Percentiles rank a stretch among this genome's conserved stretches.
phyloP scores from a whole-genome alignment of 805 yeast species.

The Clavispora santaluciae region DNA sequence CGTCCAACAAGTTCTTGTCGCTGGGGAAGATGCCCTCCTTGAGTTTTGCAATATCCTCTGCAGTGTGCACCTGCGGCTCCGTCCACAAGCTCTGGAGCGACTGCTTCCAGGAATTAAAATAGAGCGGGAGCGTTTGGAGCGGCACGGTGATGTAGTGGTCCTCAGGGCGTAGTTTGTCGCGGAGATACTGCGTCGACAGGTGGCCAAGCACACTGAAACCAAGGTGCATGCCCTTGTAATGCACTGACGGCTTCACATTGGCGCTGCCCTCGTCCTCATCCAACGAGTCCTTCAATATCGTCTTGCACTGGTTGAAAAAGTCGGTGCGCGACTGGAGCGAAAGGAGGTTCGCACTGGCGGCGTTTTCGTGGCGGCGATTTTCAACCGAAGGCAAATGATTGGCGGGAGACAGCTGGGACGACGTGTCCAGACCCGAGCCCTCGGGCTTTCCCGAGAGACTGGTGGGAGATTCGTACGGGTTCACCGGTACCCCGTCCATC shows the following conservation, averaged over 20 bases:
- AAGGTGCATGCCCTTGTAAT: slow-evolving; percentile 12
- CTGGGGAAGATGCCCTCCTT: slow-evolving; percentile 15
- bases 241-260: slow-evolving; percentile 1
- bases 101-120: slow-evolving; percentile 16
- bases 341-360: neutral
- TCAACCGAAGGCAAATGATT: neutral
- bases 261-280: neutral
- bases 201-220: slow-evolving; percentile 11
- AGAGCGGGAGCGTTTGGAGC: slow-evolving; percentile 12
- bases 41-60: slow-evolving; percentile 7
- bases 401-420: neutral
- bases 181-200: slow-evolving; percentile 8
- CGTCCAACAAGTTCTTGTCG: slow-evolving; percentile 19
- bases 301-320: slow-evolving; percentile 9
- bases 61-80: slow-evolving; percentile 9
- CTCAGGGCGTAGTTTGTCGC: slow-evolving; percentile 4
- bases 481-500: neutral
- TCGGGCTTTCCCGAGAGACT: neutral
- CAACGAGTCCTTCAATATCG: slow-evolving; percentile 4
- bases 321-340: neutral
- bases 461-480: neutral
- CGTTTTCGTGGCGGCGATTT: neutral
- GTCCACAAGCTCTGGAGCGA: slow-evolving; percentile 9
- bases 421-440: neutral
- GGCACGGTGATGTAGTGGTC: slow-evolving; percentile 10